Percentiles rank a stretch among this genome's conserved stretches.
These are phyloP conservation scores for Lumnitzera racemosa DNA, from an alignment of 345 rosid genomes.

Conservation along the genomic window DNA sequence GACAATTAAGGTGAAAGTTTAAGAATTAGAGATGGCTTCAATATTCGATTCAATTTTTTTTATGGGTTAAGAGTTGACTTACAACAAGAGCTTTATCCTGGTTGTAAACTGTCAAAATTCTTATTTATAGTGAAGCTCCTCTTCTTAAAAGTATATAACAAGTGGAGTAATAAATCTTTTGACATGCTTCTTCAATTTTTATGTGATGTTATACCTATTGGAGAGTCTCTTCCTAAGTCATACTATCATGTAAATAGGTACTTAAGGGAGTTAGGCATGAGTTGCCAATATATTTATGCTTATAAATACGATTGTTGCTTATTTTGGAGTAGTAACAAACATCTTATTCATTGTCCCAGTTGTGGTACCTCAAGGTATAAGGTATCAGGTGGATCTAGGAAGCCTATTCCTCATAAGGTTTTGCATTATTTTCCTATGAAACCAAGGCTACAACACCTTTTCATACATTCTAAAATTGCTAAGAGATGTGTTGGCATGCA, in stretches of 20 bases:
- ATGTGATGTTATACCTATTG: not conserved
- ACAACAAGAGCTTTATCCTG: not conserved
- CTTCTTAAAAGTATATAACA: not conserved
- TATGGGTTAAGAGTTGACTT: too few relatives aligned
- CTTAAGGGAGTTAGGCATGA: too few relatives aligned
- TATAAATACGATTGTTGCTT: slow-evolving; percentile 2
- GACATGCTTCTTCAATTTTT: not conserved
- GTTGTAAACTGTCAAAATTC: not conserved
- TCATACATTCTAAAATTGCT: not conserved
- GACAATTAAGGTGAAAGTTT: too few relatives aligned
- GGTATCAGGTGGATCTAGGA: not conserved
- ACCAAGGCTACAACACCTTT: not conserved
- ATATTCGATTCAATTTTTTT: too few relatives aligned
- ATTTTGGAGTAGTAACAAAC: not conserved
- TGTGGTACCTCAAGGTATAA: slow-evolving; percentile 1
- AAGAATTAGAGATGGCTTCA: too few relatives aligned
- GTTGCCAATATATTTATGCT: not conserved
- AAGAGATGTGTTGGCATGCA: not conserved
- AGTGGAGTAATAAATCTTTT: not conserved
- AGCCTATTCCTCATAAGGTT: not conserved
- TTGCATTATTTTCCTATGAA: not conserved
- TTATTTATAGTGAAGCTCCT: not conserved
- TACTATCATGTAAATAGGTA: not conserved
- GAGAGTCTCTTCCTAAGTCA: too few relatives aligned
- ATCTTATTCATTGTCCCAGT: not conserved